Percentiles rank a stretch among this genome's conserved stretches.
Conservation (phyloP, 2,329 filamentous ascomycete species). For the Ophiostoma populinum region DNA sequence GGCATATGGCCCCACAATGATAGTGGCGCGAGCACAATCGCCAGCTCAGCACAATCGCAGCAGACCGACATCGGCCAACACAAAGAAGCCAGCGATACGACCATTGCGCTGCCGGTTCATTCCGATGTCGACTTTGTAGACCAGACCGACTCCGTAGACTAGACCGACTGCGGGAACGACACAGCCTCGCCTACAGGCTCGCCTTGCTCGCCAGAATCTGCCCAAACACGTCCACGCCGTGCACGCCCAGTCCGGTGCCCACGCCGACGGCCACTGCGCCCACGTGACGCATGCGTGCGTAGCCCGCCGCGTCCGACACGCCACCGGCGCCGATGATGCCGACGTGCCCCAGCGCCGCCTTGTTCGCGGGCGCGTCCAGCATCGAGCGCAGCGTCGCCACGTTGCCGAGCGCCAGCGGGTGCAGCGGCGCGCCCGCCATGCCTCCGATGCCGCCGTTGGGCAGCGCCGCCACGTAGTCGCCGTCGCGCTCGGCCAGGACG, state of each 20-base stretch:
- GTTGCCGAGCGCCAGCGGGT: constrained; percentile 59
- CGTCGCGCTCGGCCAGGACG: constrained; percentile 24
- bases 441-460: constrained; percentile 46
- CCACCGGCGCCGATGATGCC: constrained; percentile 56
- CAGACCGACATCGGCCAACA: too few relatives aligned
- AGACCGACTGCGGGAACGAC: too few relatives aligned
- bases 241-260: constrained; percentile 49
- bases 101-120: too few relatives aligned
- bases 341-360: constrained; percentile 29
- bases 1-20: too few relatives aligned
- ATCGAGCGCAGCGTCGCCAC: constrained; percentile 47
- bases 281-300: constrained; percentile 44
- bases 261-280: constrained; percentile 52
- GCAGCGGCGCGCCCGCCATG: constrained; percentile 53
- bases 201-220: constrained; percentile 27
- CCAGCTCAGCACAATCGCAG: too few relatives aligned
- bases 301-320: constrained; percentile 46
- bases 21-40: too few relatives aligned
- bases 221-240: constrained; percentile 44
- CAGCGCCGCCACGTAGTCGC: constrained; percentile 26
- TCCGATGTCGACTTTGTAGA: too few relatives aligned
- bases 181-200: neutral
- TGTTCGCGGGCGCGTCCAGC: constrained; percentile 29
- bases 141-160: too few relatives aligned
- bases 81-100: too few relatives aligned